Conservation (phyloP, 2,329 filamentous ascomycete species). For the Hypoxylon sp. region DNA sequence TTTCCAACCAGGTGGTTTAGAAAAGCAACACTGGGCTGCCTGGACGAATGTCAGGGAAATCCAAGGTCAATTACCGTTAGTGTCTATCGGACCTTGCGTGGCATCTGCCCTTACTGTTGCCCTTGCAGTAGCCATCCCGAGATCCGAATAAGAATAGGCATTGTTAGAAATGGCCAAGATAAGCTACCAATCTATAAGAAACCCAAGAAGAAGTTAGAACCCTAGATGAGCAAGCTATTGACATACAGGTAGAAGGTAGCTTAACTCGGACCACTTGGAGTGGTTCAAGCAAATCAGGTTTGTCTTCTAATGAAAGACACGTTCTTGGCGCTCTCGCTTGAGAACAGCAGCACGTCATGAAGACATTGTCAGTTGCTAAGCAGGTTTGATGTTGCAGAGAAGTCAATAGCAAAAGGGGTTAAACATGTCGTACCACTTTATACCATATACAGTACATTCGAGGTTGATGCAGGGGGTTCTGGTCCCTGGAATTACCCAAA, state of each 20-base stretch:
- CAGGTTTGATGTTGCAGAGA: neutral
- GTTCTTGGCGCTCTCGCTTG: neutral
- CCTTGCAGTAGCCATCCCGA: constrained; percentile 10
- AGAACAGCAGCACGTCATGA: constrained; percentile 16
- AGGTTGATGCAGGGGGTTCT: constrained; percentile 20
- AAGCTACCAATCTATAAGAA: neutral
- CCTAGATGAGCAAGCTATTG: neutral
- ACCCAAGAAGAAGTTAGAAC: neutral
- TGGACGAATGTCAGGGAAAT: neutral
- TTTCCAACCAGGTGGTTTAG: neutral
- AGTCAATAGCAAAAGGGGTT: constrained; percentile 5
- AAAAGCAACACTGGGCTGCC: constrained; percentile 3
- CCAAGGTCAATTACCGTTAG: constrained; percentile 7
- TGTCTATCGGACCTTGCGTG: constrained; percentile 4
- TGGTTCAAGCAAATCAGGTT: neutral
- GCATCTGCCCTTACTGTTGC: constrained; percentile 14
- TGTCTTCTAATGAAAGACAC: neutral
- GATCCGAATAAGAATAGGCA: neutral
- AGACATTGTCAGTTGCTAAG: constrained; percentile 3
- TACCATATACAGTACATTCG: neutral
- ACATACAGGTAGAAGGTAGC: neutral
- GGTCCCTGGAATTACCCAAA: constrained; percentile 7
- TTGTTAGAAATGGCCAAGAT: neutral
- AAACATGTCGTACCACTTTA: constrained; percentile 12
- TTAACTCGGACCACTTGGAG: neutral